Base-by-base conservation (phyloP, 192 early-diverging fungal species). In the Coemansia sp. region DNA sequence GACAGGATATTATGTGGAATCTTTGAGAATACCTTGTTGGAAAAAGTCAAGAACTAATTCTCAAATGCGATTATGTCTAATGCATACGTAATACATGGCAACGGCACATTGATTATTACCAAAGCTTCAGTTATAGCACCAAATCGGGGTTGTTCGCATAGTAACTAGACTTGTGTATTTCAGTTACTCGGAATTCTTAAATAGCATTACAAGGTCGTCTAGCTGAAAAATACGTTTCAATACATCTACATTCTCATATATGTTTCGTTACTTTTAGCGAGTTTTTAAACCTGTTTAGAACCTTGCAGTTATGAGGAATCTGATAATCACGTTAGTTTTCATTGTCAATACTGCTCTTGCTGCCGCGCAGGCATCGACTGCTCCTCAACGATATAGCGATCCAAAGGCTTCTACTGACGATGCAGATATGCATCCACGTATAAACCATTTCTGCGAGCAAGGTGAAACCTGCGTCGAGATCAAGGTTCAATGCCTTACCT, bases 381-480 rank as follows among this genome's bases (percentile, higher is more conserved):
- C 6, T 4, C 28, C 28, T 30, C 3, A 30, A 30, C 28, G 6
- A 6, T 2, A 30, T 30, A 30, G 28, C 28, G 28, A 2, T 30
- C 6, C 28, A 2, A 30, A 57, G 14, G 23, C 21, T 21, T 26
- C 25, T 12, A 31, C 10, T 34, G 14, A 34, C 14, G 38, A 21
- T 23, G 27, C 18, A 21, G 21, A 23, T 14, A 38, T 47, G 12
- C 75, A 78, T 34, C 69, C 75, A 0, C 72, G 75, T 52, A 26
- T 23, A 14, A 56, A 26, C 0, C 21, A 49, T 19, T 7, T 48
- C 10, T 78, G 75, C 47, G 41, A 38, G 9, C 5, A 49, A 18
- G 63, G 25, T 28, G 58, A 68, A 26, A 48, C 32, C 0, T 78
- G 75, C 23, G 56, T 70, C 22, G 75, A 78, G 41, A 19, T 54